Evolutionary conservation across 495 filamentous ascomycete species (phyloP).

Genomic region (Cryomyces minteri): DNA sequence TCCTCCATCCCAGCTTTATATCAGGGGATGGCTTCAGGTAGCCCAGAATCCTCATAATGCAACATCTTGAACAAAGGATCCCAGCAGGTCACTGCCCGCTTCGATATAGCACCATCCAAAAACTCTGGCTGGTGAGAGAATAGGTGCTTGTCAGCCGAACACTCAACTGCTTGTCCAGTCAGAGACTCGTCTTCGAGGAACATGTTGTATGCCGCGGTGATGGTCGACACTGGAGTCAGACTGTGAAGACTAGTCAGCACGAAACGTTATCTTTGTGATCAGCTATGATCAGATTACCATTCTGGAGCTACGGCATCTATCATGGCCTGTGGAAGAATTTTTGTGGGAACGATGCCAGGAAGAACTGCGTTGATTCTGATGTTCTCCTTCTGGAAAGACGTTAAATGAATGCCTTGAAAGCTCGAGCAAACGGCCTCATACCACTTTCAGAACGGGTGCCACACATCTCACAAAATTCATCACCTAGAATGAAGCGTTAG

Average conservation of each 20-base stretch:
- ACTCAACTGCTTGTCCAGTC: conserved; percentile 19
- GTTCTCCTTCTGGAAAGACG: conserved; percentile 16
- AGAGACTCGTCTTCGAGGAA: conserved; percentile 16
- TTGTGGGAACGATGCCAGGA: conserved; percentile 20
- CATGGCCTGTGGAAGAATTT: conserved; percentile 21
- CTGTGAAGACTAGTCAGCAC: neutral
- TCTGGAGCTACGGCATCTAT: conserved; percentile 17
- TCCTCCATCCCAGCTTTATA: neutral
- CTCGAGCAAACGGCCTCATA: neutral
- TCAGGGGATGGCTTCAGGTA: conserved; percentile 17
- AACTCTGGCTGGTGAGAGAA: conserved; percentile 15
- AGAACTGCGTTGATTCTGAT: conserved; percentile 18
- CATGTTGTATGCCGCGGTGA: conserved; percentile 17
- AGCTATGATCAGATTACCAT: neutral
- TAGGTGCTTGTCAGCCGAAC: conserved; percentile 16
- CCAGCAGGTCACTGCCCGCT: conserved; percentile 19
- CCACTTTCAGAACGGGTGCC: conserved; percentile 16
- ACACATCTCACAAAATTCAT: conserved; percentile 19
- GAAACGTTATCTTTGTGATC: neutral
- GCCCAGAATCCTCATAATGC: conserved; percentile 1
- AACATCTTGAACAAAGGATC: conserved; percentile 20
- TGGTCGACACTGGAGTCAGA: conserved; percentile 19
- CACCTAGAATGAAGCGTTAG: conserved; percentile 1
- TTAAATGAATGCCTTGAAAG: neutral
- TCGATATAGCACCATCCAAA: conserved; percentile 13